phyloP scores from a whole-genome alignment of 2,329 filamentous ascomycete genomes.

The Aspergillus clavatus region DNA sequence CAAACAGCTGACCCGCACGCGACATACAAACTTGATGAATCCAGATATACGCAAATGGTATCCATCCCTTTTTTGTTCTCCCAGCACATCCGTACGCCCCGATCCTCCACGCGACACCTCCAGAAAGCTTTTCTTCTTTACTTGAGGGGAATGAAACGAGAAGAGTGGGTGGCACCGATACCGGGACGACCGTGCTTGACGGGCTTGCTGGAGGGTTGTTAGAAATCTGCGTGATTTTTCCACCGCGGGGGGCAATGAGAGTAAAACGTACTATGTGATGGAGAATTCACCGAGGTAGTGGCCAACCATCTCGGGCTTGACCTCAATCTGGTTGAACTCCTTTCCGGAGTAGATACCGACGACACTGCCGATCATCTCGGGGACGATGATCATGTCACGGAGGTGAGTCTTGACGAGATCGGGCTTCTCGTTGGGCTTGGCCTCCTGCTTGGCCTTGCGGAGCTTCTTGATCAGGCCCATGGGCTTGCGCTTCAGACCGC shows the following conservation, averaged over 20 bases:
- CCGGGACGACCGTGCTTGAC: conserved; percentile 99
- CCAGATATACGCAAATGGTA: conserved; percentile 23
- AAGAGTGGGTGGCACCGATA: conserved; percentile 99
- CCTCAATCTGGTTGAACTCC: conserved; percentile 99
- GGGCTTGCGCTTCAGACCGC: conserved; percentile 98
- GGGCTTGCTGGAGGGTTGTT: conserved; percentile 71
- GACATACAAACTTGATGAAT: conserved; percentile 38
- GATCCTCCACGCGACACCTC: conserved; percentile 35
- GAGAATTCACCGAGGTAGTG: conserved; percentile 99
- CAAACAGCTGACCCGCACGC: conserved; percentile 37
- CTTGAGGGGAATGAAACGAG: conserved; percentile 99
- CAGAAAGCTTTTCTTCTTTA: conserved; percentile 54
- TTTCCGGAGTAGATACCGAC: conserved; percentile 99
- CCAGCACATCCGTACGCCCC: conserved; percentile 28
- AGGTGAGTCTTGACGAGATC: conserved; percentile 99
- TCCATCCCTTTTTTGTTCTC: conserved; percentile 35
- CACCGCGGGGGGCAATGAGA: not conserved
- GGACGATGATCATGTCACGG: conserved; percentile 99
- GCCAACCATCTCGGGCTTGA: conserved; percentile 99
- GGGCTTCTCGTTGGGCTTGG: conserved; percentile 99
- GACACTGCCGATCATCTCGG: conserved; percentile 99
- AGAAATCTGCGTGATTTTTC: conserved; percentile 32
- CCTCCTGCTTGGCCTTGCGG: conserved; percentile 98
- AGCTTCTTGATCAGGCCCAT: conserved; percentile 99
- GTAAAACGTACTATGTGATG: conserved; percentile 87